phyloP scores from a whole-genome alignment of 768 basidiomycete species.

The Tylopilus felleus region DNA sequence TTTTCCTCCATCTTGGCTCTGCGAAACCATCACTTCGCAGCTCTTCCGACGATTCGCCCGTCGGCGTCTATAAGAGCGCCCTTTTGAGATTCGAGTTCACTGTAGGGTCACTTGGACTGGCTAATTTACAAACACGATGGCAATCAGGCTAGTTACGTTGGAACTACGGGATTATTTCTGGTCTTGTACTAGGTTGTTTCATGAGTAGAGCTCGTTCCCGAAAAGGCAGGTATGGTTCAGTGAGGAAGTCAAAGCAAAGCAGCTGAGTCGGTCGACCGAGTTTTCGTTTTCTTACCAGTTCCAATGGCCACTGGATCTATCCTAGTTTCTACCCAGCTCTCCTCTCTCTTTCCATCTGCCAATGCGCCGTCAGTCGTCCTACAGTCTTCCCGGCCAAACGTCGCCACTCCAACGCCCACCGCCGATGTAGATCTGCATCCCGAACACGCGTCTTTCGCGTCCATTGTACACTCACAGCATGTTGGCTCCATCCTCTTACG shows the following conservation, averaged over 20 bases:
- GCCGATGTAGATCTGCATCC: constrained; percentile 43
- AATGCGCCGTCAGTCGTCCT: constrained; percentile 51
- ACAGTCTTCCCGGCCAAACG: constrained; percentile 55
- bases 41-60: constrained; percentile 15
- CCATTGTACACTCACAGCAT: constrained; percentile 49
- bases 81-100: constrained; percentile 6
- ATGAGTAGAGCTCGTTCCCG: constrained; percentile 5
- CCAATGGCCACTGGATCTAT: constrained; percentile 31
- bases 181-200: not conserved
- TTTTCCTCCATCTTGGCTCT: not conserved
- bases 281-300: not conserved
- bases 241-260: not conserved
- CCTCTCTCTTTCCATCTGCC: constrained; percentile 54
- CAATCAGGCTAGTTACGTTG: not conserved
- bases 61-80: not conserved
- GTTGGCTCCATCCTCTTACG: constrained; percentile 71
- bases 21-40: not conserved
- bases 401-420: constrained; percentile 44
- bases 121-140: not conserved
- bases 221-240: constrained; percentile 24
- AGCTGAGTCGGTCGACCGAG: not conserved
- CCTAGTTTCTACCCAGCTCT: constrained; percentile 59
- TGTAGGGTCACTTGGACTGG: not conserved
- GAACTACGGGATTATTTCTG: not conserved
- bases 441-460: constrained; percentile 73